Evolutionary conservation across 1,284 basidiomycete species (phyloP), one percentile per base, ranked within the genome.

Genomic region (Ustanciosporium gigantosporum): DNA sequence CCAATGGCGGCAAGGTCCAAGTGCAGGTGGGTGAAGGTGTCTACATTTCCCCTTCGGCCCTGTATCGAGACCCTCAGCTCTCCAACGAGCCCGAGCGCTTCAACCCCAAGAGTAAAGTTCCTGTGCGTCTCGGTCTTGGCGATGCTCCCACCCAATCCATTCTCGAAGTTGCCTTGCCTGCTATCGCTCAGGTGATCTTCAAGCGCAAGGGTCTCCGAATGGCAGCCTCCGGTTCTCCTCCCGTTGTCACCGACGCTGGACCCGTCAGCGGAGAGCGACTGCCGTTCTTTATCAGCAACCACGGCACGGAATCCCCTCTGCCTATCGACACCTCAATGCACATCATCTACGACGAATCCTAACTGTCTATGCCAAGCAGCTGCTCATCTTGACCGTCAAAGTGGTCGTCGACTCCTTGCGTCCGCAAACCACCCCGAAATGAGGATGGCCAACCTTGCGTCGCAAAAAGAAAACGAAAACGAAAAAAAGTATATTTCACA

Each of bases 241-340:
- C 52, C 21, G 31, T 48, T 5, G 57, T 66, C 41, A 46, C 25
- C 31, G 57, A 66, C 31, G 41, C 31, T 7, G 52, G 52, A 4
- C 62, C 62, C 2, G 46, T 16, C 7, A 23, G 40, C 29, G 31
- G 48, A 39, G 45, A 60, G 34, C 50, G 51, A 41, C 36, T 61
- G 25, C 47, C 51, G 20, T 61, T 46, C 49, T 66, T 56, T 17
- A 17, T 66, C 14, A 45, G 51, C 40, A 53, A 52, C 37, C 31
- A 46, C 13, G 57, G 62, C 13, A 29, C 35, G 14, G 62, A 61
- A 25, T 45, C 49, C 20, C 62, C 62, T 16, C 41, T 66, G 20
- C 62, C 62, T 13, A 52, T 61, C 36, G 32, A 60, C 37, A 66
- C 62, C 5, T 37, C 57, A 27, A 56, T 66, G 52, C 52, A 61